These are phyloP conservation scores for Elsinoe batatas DNA, from an alignment of 2,329 filamentous ascomycete genomes.

Conservation along the genomic window DNA sequence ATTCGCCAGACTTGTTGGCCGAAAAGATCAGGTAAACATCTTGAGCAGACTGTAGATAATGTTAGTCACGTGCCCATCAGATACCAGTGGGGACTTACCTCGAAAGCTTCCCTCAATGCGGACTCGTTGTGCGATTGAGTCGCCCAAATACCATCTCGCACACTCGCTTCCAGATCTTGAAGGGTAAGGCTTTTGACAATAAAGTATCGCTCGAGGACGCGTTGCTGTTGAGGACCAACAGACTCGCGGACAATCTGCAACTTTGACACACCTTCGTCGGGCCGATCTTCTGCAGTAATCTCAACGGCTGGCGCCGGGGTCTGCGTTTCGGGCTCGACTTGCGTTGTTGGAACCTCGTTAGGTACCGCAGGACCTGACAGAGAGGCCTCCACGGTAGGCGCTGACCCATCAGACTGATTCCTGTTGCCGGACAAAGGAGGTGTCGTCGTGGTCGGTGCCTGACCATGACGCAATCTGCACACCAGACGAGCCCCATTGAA, in stretches of 20 bases:
- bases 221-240: not conserved
- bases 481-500: conserved; percentile 81
- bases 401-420: too few species aligned
- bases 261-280: not conserved
- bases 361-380: too few species aligned
- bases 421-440: not conserved
- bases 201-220: conserved; percentile 67
- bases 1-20: conserved; percentile 94
- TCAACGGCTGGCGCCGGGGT: not conserved
- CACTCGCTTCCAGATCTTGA: conserved; percentile 80
- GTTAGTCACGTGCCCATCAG: not conserved
- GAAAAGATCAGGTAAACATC: conserved; percentile 91
- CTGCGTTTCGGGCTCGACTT: not conserved
- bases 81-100: conserved; percentile 42
- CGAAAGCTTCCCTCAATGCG: conserved; percentile 70
- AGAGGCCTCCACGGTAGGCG: too few species aligned
- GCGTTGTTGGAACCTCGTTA: not conserved
- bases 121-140: conserved; percentile 90
- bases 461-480: conserved; percentile 59
- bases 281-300: not conserved
- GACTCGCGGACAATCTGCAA: not conserved
- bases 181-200: conserved; percentile 87
- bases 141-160: conserved; percentile 83
- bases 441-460: conserved; percentile 13
- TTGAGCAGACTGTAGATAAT: conserved; percentile 52